phyloP scores from a whole-genome alignment of 148 eudicot species.

The Vaccinium myrtillus region DNA sequence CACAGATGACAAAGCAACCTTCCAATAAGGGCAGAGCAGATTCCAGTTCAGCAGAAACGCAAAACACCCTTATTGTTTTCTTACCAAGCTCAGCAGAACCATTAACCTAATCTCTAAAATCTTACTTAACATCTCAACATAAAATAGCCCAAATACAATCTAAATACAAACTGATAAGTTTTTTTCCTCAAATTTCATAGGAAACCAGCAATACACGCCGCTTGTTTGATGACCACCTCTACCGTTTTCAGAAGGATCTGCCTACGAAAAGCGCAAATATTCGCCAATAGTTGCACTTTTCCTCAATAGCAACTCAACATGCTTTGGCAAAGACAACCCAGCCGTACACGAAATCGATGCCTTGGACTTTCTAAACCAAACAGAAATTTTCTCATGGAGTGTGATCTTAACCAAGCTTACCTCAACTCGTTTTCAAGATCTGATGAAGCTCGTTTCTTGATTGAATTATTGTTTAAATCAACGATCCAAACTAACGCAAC shows the following conservation, averaged over 20 bases:
- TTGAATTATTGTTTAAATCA: background rate
- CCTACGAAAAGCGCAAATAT: background rate
- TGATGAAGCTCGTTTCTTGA: background rate
- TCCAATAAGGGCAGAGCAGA: background rate
- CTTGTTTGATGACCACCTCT: background rate
- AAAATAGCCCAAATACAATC: background rate
- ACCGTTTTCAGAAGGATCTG: background rate
- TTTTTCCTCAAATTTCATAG: background rate
- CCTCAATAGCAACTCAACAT: background rate
- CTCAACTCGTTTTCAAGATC: background rate
- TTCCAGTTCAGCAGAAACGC: background rate
- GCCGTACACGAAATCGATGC: background rate
- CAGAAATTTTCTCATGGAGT: background rate
- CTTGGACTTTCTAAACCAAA: background rate
- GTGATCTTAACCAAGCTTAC: background rate
- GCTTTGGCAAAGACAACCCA: background rate
- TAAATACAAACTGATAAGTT: too few relatives aligned
- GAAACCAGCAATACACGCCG: background rate
- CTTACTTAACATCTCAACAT: background rate
- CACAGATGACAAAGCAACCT: background rate
- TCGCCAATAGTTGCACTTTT: background rate
- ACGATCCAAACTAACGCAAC: background rate
- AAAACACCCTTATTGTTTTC: background rate
- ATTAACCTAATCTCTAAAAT: background rate
- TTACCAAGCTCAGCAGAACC: background rate